These are phyloP conservation scores for Chondrus crispus DNA, from an alignment of 23 red algal species.

Conservation along the genomic window DNA sequence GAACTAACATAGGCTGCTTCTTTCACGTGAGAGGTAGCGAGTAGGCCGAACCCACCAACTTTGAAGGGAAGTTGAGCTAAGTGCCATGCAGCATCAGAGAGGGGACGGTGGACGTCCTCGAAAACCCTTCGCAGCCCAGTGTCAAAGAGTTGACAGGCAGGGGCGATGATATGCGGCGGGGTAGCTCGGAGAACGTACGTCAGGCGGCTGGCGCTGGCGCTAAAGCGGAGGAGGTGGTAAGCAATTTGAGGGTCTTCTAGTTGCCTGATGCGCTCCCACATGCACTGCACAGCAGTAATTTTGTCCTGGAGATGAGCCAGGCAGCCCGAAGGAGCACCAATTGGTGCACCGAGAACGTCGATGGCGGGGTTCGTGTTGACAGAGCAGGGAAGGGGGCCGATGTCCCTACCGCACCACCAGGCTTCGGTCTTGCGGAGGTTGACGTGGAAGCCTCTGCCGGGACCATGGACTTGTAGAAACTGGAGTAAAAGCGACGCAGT, in stretches of 20 bases:
- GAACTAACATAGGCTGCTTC: neutral
- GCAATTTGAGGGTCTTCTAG: neutral
- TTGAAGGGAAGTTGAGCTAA: neutral
- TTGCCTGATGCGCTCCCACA: neutral
- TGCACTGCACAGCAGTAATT: neutral
- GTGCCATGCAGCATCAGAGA: neutral
- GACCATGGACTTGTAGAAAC: neutral
- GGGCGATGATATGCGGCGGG: slow-evolving; percentile 16
- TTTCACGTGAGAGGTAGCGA: neutral
- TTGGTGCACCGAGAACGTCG: neutral
- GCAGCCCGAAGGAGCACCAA: neutral
- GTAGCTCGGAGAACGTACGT: neutral
- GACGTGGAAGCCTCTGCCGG: neutral
- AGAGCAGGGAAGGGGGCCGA: neutral
- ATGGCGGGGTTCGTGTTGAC: neutral
- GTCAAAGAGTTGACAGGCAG: neutral
- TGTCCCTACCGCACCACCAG: neutral
- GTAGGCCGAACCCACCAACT: neutral
- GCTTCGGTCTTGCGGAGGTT: neutral
- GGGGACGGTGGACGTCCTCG: neutral
- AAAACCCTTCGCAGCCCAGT: neutral
- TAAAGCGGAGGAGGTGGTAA: neutral
- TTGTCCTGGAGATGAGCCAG: neutral
- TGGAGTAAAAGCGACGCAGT: neutral
- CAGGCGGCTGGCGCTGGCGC: neutral